A percentile compares a stretch with the other conserved stretches of the same genome.
These are phyloP conservation scores for Chlamydomonas sp. DNA, from an alignment of 139 green algal genomes.

Conservation along the genomic window DNA sequence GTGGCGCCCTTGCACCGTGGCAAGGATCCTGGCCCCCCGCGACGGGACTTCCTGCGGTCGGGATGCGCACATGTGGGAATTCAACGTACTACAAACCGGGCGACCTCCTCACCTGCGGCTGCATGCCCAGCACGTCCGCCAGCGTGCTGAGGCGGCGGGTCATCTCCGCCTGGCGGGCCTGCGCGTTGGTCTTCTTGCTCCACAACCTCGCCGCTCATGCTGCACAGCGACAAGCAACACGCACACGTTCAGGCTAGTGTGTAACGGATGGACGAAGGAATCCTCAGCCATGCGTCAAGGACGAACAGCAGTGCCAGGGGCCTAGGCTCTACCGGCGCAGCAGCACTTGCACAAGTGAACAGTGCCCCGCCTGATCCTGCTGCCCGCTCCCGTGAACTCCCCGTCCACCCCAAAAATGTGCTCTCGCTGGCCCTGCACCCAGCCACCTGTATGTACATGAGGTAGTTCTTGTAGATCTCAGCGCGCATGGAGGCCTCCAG, in stretches of 20 bases:
- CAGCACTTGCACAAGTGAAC: too few species aligned
- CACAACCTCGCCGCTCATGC: conserved; percentile 89
- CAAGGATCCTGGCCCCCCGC: too few species aligned
- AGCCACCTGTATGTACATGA: conserved; percentile 83
- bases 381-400: not conserved
- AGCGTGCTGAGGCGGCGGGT: conserved; percentile 49
- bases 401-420: not conserved
- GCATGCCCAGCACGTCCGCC: conserved; percentile 65
- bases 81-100: too few species aligned
- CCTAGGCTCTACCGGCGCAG: too few species aligned
- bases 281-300: not conserved
- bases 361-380: too few species aligned
- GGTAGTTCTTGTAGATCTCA: conserved; percentile 96
- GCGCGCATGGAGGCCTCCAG: conserved; percentile 42
- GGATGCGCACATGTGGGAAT: too few species aligned
- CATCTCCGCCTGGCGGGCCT: conserved; percentile 62
- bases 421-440: not conserved
- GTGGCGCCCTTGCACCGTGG: too few species aligned
- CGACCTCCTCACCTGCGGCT: too few species aligned
- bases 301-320: too few species aligned
- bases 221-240: conserved; percentile 13
- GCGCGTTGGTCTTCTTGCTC: conserved; percentile 69
- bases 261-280: too few species aligned
- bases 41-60: too few species aligned
- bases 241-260: too few species aligned